Evolutionary conservation across 495 filamentous ascomycete genomes (phyloP).

Genomic region (Penicillium robsamsonii): DNA sequence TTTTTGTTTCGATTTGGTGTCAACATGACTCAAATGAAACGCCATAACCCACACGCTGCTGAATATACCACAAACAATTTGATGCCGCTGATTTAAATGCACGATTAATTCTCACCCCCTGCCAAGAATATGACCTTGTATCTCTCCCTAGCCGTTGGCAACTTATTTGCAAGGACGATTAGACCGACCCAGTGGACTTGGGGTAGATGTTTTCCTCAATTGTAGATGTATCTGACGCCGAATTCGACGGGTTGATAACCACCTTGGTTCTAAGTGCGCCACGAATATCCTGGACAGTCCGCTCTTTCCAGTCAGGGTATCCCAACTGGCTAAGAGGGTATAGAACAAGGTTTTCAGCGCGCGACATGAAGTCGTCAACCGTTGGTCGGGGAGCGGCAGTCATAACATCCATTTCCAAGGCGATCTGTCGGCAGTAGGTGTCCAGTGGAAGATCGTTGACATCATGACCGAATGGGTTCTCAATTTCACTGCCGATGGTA

Average conservation of each 20-base stretch:
- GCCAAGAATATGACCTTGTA: background rate
- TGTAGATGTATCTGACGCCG: slow-evolving; percentile 30
- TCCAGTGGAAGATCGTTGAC: slow-evolving; percentile 85
- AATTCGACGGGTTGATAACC: slow-evolving; percentile 23
- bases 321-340: slow-evolving; percentile 62
- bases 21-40: slow-evolving; percentile 21
- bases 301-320: slow-evolving; percentile 59
- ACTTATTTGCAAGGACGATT: background rate
- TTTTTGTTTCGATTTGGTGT: slow-evolving; percentile 9
- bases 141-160: background rate
- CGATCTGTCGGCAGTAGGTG: slow-evolving; percentile 69
- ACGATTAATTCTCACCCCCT: slow-evolving; percentile 8
- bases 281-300: slow-evolving; percentile 59
- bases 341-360: slow-evolving; percentile 60
- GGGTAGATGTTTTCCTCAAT: slow-evolving; percentile 15
- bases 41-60: slow-evolving; percentile 35
- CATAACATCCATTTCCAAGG: slow-evolving; percentile 71
- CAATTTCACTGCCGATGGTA: slow-evolving; percentile 80
- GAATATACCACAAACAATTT: slow-evolving; percentile 20
- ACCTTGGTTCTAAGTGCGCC: slow-evolving; percentile 50
- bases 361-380: slow-evolving; percentile 56
- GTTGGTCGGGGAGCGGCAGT: slow-evolving; percentile 56
- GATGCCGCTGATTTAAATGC: slow-evolving; percentile 17
- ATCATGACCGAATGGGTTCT: slow-evolving; percentile 85
- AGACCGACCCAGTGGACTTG: slow-evolving; percentile 29